Conservation (phyloP, 106 monocot species). For the Allium fistulosum region DNA sequence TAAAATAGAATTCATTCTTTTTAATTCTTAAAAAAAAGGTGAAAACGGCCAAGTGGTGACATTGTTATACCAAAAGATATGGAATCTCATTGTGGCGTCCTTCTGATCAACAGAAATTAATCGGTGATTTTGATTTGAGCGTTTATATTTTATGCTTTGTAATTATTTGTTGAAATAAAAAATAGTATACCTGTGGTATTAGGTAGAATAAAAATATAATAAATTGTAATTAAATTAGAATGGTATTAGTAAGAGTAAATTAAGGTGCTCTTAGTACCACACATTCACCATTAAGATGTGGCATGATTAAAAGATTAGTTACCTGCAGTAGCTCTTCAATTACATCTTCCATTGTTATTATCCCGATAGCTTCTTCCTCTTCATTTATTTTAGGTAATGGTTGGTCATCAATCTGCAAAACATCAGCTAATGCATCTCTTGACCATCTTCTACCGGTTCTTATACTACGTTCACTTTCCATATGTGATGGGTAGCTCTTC, state of each 20-base stretch:
- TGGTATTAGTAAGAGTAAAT: too few species aligned
- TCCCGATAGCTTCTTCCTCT: conserved; percentile 80
- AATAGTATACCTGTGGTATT: too few species aligned
- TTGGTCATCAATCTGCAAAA: conserved; percentile 55
- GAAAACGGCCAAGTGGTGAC: too few species aligned
- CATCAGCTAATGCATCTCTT: conserved; percentile 36
- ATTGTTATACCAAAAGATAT: too few species aligned
- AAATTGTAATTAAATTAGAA: not conserved
- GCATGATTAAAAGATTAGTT: not conserved
- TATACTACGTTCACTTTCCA: conserved; percentile 15
- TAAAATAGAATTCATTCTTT: too few species aligned
- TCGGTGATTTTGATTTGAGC: too few species aligned
- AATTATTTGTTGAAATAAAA: too few species aligned
- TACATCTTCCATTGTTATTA: conserved; percentile 98
- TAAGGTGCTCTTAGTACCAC: too few species aligned
- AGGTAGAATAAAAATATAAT: not conserved
- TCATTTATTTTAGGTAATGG: conserved; percentile 51
- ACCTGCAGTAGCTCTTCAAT: conserved; percentile 97
- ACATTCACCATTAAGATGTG: not conserved
- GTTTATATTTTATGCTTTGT: too few species aligned
- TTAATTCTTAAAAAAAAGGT: too few species aligned
- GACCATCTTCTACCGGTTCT: conserved; percentile 48
- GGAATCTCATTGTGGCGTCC: too few species aligned
- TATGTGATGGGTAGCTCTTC: conserved; percentile 48
- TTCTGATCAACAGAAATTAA: too few species aligned